phyloP scores from a whole-genome alignment of 129 eudicot species.

The Solidago caesia region DNA sequence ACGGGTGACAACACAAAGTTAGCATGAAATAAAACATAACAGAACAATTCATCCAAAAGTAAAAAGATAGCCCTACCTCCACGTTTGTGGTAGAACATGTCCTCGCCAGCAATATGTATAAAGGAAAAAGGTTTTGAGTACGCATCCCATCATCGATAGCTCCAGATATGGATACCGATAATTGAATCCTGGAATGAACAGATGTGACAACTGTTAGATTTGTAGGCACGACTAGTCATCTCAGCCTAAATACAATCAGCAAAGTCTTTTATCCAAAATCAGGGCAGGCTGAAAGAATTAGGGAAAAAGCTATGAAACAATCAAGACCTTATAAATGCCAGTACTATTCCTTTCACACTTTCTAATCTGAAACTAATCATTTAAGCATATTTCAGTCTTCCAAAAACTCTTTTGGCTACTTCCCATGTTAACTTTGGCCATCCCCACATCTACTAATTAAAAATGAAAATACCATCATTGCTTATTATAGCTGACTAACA shows the following conservation, averaged over 20 bases:
- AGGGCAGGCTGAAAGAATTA: not conserved
- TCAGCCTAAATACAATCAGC: constrained; percentile 12
- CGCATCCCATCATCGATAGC: constrained; percentile 45
- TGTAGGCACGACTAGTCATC: constrained; percentile 3
- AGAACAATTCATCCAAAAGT: constrained; percentile 10
- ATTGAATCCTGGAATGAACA: constrained; percentile 55
- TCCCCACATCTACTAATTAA: constrained; percentile 14
- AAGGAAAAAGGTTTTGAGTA: constrained; percentile 54
- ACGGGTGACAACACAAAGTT: not conserved
- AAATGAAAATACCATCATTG: no score
- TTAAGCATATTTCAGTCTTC: constrained; percentile 2
- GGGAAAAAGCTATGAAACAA: not conserved
- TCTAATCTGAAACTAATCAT: not conserved
- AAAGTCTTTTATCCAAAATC: constrained; percentile 4
- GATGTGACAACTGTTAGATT: constrained; percentile 7
- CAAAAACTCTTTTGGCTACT: constrained; percentile 1
- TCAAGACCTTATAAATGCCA: not conserved
- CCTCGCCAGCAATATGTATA: constrained; percentile 70
- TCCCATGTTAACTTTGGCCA: constrained; percentile 6
- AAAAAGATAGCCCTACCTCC: constrained; percentile 49
- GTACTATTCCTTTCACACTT: not conserved
- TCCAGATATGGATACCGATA: constrained; percentile 65
- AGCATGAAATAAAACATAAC: not conserved
- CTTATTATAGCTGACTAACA: not conserved
- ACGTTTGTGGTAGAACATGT: constrained; percentile 43